Conservation (phyloP, 176 grass and related monocot genomes). For the Avena atlantica region DNA sequence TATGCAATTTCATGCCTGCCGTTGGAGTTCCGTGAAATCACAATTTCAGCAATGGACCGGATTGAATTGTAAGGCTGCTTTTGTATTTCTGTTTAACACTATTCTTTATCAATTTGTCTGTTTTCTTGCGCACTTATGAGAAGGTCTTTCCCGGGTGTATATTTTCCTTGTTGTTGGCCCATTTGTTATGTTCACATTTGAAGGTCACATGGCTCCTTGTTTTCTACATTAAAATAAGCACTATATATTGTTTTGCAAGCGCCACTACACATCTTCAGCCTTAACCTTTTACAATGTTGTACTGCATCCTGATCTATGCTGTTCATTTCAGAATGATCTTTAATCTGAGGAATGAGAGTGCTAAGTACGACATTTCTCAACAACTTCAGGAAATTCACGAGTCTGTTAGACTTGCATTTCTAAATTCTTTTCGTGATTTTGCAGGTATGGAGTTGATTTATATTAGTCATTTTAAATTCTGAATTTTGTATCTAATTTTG, state of each 20-base stretch:
- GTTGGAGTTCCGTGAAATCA: constrained; percentile 77
- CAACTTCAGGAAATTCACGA: constrained; percentile 97
- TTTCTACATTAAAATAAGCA: neutral
- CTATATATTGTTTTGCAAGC: neutral
- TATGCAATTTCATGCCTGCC: constrained; percentile 99
- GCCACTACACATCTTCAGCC: neutral
- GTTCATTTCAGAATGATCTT: constrained; percentile 81
- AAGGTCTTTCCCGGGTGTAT: constrained; percentile 22
- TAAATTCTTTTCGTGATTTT: constrained; percentile 96
- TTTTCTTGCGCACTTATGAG: constrained; percentile 22
- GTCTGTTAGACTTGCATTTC: constrained; percentile 97
- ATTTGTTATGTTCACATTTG: constrained; percentile 30
- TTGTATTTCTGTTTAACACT: constrained; percentile 37
- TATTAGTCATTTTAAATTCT: constrained; percentile 16
- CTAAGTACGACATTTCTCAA: constrained; percentile 79
- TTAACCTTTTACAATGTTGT: constrained; percentile 21
- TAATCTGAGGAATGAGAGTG: constrained; percentile 81
- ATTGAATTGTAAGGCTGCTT: constrained; percentile 76
- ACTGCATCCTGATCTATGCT: constrained; percentile 42
- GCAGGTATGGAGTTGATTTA: constrained; percentile 67
- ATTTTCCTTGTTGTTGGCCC: neutral
- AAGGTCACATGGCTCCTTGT: neutral
- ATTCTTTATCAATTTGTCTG: neutral
- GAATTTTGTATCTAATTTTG: constrained; percentile 13
- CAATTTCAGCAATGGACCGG: constrained; percentile 85